Evolutionary conservation across 768 basidiomycete species (phyloP), one percentile per base, ranked within the genome.

Genomic region (Boletellus ananiceps): DNA sequence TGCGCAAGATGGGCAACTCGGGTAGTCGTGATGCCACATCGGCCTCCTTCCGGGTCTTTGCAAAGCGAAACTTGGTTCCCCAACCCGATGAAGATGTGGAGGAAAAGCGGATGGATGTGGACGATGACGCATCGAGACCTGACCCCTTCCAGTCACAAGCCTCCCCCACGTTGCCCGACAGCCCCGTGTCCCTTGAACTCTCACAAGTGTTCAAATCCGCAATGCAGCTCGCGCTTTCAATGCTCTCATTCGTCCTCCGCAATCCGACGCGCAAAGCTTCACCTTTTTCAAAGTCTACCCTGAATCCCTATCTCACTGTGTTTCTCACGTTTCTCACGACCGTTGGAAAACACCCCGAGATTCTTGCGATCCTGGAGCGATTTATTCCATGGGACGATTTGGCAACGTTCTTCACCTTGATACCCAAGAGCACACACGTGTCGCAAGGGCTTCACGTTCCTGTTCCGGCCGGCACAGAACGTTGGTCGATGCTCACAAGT

Each of bases 241-340:
- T 91, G 71, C 78, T 99, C 11, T 77, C 81, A 1, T 78, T 84
- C 60, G 81, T 83, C 1, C 79, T 96, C 18, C 74, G 75, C 44
- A 74, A 77, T 40, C 84, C 85, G 1, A 77, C 71, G 14, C 83
- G 83, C 47, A 79, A 79, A 37, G 64, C 80, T 7, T 84, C 78
- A 34, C 81, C 67, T 19, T 85, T 75, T 63, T 73, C 78, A 27
- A 69, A 73, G 41, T 68, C 76, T 19, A 72, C 73, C 37, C 67
- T 92, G 5, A 96, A 94, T 60, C 90, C 96, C 0, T 98, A 97
- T 68, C 79, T 96, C 45, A 79, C 89, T 0, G 71, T 91, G 51
- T 64, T 95, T 39, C 75, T 97, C 44, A 98, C 95, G 0, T 98
- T 97, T 77, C 74, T 99, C 21, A 74, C 83, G 0, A 92, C 89